Evolutionary conservation across 805 yeast species (phyloP).

Genomic region (Middelhovenomyces tepae): DNA sequence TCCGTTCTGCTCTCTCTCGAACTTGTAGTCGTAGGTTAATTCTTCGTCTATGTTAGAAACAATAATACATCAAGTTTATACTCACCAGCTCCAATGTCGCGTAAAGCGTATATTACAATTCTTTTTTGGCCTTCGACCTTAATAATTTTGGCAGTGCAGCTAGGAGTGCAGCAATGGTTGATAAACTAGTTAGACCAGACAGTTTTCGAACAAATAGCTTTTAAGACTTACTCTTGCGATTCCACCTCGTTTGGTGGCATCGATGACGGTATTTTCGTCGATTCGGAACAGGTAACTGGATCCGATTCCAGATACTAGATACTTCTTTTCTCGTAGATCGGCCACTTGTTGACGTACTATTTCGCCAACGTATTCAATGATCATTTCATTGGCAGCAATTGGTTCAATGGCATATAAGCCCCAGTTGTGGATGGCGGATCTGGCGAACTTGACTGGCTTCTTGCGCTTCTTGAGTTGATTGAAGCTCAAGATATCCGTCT

Average conservation of each 20-base stretch:
- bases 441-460: conserved; percentile 92
- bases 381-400: conserved; percentile 93
- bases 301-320: conserved; percentile 86
- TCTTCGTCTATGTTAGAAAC: conserved; percentile 37
- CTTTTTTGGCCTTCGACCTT: conserved; percentile 90
- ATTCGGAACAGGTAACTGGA: conserved; percentile 88
- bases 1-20: conserved; percentile 83
- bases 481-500: conserved; percentile 70
- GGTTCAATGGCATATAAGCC: conserved; percentile 94
- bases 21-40: conserved; percentile 90
- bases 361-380: conserved; percentile 96
- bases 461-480: conserved; percentile 84
- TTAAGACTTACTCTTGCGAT: conserved; percentile 53
- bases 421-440: conserved; percentile 98
- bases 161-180: conserved; percentile 95
- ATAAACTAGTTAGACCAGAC: conserved; percentile 42
- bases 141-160: conserved; percentile 93
- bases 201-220: not conserved
- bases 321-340: conserved; percentile 80
- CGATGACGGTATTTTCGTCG: conserved; percentile 90
- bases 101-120: conserved; percentile 86
- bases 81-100: conserved; percentile 81
- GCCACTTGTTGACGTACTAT: conserved; percentile 89
- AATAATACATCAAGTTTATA: conserved; percentile 1
- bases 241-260: conserved; percentile 96